Evolutionary conservation across 371 early-diverging fungal genomes (phyloP), one percentile per base, ranked within the genome.

Genomic region (Coemansia sp.): DNA sequence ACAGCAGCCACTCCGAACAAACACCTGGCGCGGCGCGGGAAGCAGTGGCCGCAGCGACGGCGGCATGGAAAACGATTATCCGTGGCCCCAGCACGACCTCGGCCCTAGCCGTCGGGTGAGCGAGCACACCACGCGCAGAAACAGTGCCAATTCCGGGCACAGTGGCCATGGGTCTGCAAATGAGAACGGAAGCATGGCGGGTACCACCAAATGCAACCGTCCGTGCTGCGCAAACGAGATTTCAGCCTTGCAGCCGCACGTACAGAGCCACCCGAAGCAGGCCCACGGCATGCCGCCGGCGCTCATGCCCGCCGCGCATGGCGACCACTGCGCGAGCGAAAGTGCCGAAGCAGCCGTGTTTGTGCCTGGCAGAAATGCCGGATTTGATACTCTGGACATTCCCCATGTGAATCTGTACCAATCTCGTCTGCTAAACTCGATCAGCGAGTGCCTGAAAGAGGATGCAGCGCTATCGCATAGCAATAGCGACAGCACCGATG

Each of bases 361-460:
- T 48, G 13, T 48, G 16, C 31, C 59, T 38, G 31, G 49, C 36
- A 30, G 39, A 4, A 32, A 59, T 26, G 11, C 32, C 2, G 59
- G 20, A 16, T 39, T 45, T 31, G 31, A 39, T 20, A 38, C 10
- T 8, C 39, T 39, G 48, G 39, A 30, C 20, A n/a, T n/a, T 20
- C 38, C 49, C 14, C 48, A 59, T 34, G 39, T 20, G 31, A 30
- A 11, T 16, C 30, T 42, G 34, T 34, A 30, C 45, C 26, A 38
- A 13, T 41, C 59, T 26, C 6, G 35, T 13, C 47, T 65, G 32
- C 42, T 65, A 34, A 30, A 50, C 9, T 74, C 74, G 13, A 69
- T 74, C 13, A 51, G 65, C 14, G 71, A 70, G 41, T 65, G 71
- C 40, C 38, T 69, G 30, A 48, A 58, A 5, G 70, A 70, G 14